Evolutionary conservation across 1,284 basidiomycete genomes (phyloP).

Genomic region (Apiotrichum brassicae): DNA sequence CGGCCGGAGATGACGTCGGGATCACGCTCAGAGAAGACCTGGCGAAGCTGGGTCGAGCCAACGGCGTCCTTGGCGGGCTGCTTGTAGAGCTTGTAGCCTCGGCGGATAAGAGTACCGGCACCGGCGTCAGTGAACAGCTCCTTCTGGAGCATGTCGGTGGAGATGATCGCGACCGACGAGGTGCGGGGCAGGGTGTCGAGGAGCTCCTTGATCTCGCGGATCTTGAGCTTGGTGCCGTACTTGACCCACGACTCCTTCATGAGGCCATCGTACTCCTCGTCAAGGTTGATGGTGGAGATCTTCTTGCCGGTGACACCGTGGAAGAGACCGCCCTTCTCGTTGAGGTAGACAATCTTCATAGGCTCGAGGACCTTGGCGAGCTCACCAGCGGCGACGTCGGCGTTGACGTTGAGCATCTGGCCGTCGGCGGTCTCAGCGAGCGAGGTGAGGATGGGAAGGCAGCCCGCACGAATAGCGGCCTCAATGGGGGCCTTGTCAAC

Average conservation of each 20-base stretch:
- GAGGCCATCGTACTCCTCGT: conserved; percentile 95
- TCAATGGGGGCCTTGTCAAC: conserved; percentile 93
- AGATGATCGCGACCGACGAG: conserved; percentile 97
- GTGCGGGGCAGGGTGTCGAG: conserved; percentile 96
- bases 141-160: conserved; percentile 85
- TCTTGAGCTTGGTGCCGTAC: conserved; percentile 97
- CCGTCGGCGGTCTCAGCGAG: conserved; percentile 85
- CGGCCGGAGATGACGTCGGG: conserved; percentile 79
- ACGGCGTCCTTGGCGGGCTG: conserved; percentile 73
- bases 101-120: conserved; percentile 93
- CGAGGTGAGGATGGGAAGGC: conserved; percentile 85
- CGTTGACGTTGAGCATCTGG: conserved; percentile 94
- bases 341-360: conserved; percentile 98
- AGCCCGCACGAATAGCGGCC: conserved; percentile 87
- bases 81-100: conserved; percentile 96
- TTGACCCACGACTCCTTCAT: conserved; percentile 99
- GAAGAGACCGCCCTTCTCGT: conserved; percentile 97
- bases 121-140: conserved; percentile 98
- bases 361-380: conserved; percentile 92
- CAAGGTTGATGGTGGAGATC: conserved; percentile 91
- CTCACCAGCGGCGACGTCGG: conserved; percentile 92
- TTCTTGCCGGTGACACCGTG: conserved; percentile 95
- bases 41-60: conserved; percentile 86
- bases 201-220: conserved; percentile 98
- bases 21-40: conserved; percentile 89